Evolutionary conservation across 2,329 filamentous ascomycete genomes (phyloP), one percentile per base, ranked within the genome.

Genomic region (Aspergillus neotritici): DNA sequence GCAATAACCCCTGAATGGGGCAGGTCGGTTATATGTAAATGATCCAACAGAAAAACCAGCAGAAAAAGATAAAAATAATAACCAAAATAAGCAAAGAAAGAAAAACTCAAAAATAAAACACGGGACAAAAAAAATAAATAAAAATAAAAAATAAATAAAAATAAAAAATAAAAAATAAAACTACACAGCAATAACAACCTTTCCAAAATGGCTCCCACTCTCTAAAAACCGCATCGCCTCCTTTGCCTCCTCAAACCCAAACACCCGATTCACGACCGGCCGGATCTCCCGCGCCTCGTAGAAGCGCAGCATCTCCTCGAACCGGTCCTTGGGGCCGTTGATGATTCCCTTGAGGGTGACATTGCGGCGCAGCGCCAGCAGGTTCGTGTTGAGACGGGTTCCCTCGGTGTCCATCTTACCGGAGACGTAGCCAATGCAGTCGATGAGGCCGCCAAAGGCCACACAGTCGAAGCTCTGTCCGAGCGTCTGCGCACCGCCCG

Each of bases 321-420:
- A 75, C 32, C 73, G 65, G 48, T 79, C 76, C 49, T 71, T 73
- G 0, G 82, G 79, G 0, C 82, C 82, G 58, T 84, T 83, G 21
- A 84, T 54, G 5, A 84, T 75, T 0, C 82, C 75, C 58, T 76
- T 77, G 6, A 79, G 54, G 2, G 74, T 78, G 1, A 77, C 71
- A 33, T 71, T 78, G 15, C 72, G 64, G 47, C 67, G 64, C 34
- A 78, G 52, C 2, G 73, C 70, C 13, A 78, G 64, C 21, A 84
- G 63, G 52, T 84, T 84, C 11, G 81, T 74, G 49, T 83, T 82
- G 6, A 76, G 66, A 34, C 77, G 60, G 58, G 80, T 76, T 0
- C 70, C 74, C 4, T 66, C 61, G 0, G 69, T 70, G 52, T 83
- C 80, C 46, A 78, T 67, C 60, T 84, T 79, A 30, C 70, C 72